Evolutionary conservation across 2,329 filamentous ascomycete species (phyloP).

Genomic region (Epichloe sylvatica): DNA sequence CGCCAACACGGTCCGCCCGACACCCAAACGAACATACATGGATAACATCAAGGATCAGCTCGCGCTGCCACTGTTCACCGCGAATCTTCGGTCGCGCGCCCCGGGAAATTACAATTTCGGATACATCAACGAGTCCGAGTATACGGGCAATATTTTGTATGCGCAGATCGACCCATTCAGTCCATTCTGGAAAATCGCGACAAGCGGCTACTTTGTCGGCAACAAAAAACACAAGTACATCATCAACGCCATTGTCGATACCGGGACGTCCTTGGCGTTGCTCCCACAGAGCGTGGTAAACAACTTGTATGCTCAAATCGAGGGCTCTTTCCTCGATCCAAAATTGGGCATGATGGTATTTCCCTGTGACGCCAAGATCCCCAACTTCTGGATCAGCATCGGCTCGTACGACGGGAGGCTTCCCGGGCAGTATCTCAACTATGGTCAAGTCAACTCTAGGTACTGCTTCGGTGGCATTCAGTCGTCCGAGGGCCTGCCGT

Average conservation of each 20-base stretch:
- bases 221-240: slow-evolving; percentile 4
- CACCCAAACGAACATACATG: slow-evolving; percentile 19
- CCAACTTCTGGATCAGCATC: slow-evolving; percentile 24
- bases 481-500: slow-evolving; percentile 20
- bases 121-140: slow-evolving; percentile 40
- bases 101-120: slow-evolving; percentile 28
- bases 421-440: slow-evolving; percentile 25
- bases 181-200: slow-evolving; percentile 49
- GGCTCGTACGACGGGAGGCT: slow-evolving; percentile 20
- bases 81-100: slow-evolving; percentile 18
- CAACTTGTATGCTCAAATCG: slow-evolving; percentile 46
- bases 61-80: slow-evolving; percentile 22
- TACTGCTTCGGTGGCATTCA: slow-evolving; percentile 26
- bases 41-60: slow-evolving; percentile 21
- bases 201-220: slow-evolving; percentile 42
- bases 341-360: slow-evolving; percentile 42
- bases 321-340: slow-evolving; percentile 31
- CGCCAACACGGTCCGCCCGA: slow-evolving; percentile 22
- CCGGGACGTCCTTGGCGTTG: slow-evolving; percentile 54
- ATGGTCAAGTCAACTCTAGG: slow-evolving; percentile 14
- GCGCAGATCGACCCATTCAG: slow-evolving; percentile 33
- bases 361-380: slow-evolving; percentile 39
- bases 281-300: slow-evolving; percentile 37
- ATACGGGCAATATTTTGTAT: slow-evolving; percentile 44
- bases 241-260: slow-evolving; percentile 48